Evolutionary conservation across 192 early-diverging fungal species (phyloP).

Genomic region (Umbelopsis sp.): DNA sequence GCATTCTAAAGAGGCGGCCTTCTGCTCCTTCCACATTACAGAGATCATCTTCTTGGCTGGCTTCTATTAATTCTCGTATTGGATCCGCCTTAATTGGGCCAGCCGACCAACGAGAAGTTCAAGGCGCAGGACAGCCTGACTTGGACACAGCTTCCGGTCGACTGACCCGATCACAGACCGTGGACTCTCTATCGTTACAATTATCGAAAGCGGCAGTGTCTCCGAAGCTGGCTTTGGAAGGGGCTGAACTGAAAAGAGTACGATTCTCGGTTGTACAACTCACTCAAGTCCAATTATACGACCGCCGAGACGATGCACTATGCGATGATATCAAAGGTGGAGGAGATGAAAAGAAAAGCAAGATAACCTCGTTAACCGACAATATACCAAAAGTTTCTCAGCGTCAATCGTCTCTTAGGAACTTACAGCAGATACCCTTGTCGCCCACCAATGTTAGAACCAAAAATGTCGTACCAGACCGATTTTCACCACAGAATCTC

Average conservation of each 20-base stretch:
- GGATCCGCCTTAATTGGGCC: constrained; percentile 3
- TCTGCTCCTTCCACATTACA: background rate
- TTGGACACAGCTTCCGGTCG: background rate
- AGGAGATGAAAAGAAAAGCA: background rate
- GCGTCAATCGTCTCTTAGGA: background rate
- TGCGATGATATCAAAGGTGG: background rate
- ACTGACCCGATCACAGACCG: background rate
- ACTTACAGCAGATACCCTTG: background rate
- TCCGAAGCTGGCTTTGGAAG: constrained; percentile 22
- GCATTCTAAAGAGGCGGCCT: background rate
- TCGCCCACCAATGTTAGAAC: background rate
- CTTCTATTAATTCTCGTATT: constrained; percentile 7
- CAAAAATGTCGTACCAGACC: background rate
- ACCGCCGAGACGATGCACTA: background rate
- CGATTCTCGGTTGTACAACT: constrained; percentile 56
- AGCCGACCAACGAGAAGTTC: background rate
- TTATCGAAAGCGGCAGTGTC: background rate
- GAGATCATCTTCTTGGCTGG: constrained; percentile 14
- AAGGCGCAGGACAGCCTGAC: background rate
- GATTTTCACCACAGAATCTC: background rate
- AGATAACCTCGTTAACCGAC: background rate
- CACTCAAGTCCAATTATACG: constrained; percentile 13
- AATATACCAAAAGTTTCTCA: constrained; percentile 1
- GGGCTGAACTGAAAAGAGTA: constrained; percentile 48
- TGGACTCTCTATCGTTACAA: background rate